Evolutionary conservation across 2,329 filamentous ascomycete genomes (phyloP).

Genomic region (Aspergillus bombycis): DNA sequence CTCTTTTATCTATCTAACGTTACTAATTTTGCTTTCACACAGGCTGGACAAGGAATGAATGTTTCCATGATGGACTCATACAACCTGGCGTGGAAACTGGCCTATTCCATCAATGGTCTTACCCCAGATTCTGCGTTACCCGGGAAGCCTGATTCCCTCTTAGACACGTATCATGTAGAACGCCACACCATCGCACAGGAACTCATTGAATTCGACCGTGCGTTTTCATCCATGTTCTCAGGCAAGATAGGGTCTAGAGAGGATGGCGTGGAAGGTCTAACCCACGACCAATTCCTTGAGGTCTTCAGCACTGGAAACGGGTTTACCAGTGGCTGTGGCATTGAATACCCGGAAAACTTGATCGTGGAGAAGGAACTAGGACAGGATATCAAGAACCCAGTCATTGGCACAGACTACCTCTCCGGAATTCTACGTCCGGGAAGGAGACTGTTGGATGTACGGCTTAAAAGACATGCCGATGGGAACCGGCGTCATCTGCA

Average conservation of each 20-base stretch:
- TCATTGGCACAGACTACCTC: constrained; percentile 38
- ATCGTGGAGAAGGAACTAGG: constrained; percentile 28
- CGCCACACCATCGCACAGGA: constrained; percentile 42
- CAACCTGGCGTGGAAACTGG: constrained; percentile 48
- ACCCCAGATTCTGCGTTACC: constrained; percentile 24
- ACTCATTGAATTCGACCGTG: constrained; percentile 44
- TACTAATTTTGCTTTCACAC: background rate
- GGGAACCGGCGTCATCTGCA: constrained; percentile 39
- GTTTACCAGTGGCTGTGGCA: constrained; percentile 44
- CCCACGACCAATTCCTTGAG: constrained; percentile 40
- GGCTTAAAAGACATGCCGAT: constrained; percentile 41
- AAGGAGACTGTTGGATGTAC: constrained; percentile 38
- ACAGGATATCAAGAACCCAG: constrained; percentile 23
- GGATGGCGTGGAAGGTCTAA: constrained; percentile 29
- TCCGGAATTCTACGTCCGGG: constrained; percentile 39
- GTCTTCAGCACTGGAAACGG: constrained; percentile 42
- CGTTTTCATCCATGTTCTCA: constrained; percentile 45
- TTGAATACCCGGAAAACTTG: constrained; percentile 39
- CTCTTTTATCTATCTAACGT: background rate
- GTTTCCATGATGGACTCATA: constrained; percentile 68
- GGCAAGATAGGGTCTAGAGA: constrained; percentile 38
- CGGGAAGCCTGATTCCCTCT: constrained; percentile 27
- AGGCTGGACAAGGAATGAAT: constrained; percentile 78
- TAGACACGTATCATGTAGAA: constrained; percentile 43
- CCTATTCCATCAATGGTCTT: constrained; percentile 40